Base-by-base conservation (phyloP, 768 basidiomycete genomes). In the Lactifluus volemus region DNA sequence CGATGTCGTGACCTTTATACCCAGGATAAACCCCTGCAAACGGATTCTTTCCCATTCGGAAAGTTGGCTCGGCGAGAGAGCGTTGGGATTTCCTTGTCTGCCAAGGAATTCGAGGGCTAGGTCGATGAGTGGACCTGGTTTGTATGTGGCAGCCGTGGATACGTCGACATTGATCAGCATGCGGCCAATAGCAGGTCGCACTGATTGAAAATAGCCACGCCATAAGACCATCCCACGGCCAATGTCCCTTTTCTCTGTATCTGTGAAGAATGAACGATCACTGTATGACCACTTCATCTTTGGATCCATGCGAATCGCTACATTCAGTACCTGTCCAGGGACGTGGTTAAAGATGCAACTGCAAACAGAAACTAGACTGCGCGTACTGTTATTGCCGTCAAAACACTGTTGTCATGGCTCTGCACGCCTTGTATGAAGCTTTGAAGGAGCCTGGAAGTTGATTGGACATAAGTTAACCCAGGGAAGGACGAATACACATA, bases 161-260 rank as follows among this genome's bases (percentile, higher is more conserved):
- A 89, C 86, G 62, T 92, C 89, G 63, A 92, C 78, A 60, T 91
- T 92, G 65, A 91, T 75, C 29, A 89, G 71, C 67, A 92, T 79
- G 0, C 74, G 74, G 0, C 83, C 83, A 17, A 84, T 77, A 0
- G 80, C 81, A 2, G 89, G 88, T 19, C 89, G 78, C 14, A 89
- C 78, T 0, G 85, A 87, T 68, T 91, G 89, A 72, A 91, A 91
- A 59, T 87, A 89, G 0, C 90, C 89, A 3, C 89, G 78, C 88
- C 88, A 88, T 0, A 89, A 77, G 14, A 82, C 78, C 3, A 92
- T 76, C 0, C 90, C 89, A 0, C 70, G 67, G 1, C 88, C 85
- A 30, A 89, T 81, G 51, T 74, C 70, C 51, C 74, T 77, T 10
- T 73, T 77, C 54, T 83, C 86, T 0, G 72, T 69, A 29, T 80